Conservation (phyloP, 2,329 filamentous ascomycete genomes). For the Calonectria ilicicola region DNA sequence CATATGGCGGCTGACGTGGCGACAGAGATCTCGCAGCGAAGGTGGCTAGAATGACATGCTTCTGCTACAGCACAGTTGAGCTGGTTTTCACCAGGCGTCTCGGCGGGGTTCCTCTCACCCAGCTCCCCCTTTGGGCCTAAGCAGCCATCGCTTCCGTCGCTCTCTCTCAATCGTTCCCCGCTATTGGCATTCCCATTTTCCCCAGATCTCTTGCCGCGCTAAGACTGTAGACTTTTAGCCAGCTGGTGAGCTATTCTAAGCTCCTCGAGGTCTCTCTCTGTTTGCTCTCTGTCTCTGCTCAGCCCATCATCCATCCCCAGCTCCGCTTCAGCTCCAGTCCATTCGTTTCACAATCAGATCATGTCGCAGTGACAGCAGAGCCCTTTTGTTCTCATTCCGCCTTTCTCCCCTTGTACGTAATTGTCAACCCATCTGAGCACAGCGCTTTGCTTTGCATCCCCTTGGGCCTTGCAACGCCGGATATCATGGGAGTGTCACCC, state of each 20-base stretch:
- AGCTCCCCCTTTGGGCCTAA: conserved; percentile 1
- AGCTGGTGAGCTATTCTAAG: background rate
- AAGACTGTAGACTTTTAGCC: background rate
- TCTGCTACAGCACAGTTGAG: background rate
- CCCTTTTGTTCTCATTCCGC: background rate
- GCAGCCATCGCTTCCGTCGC: conserved; percentile 5
- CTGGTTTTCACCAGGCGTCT: background rate
- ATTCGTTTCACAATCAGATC: conserved; percentile 3
- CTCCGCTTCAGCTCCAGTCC: background rate
- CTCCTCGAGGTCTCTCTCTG: background rate
- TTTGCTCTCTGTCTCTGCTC: background rate
- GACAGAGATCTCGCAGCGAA: background rate
- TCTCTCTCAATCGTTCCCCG: background rate
- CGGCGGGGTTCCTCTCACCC: conserved; percentile 3
- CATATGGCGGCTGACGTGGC: conserved; percentile 5
- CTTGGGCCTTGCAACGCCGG: background rate
- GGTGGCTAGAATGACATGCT: background rate
- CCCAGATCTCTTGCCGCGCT: conserved; percentile 14
- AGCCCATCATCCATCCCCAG: background rate
- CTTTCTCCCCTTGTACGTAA: background rate
- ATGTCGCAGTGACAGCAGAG: background rate
- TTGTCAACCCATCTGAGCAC: conserved; percentile 3
- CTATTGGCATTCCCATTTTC: background rate
- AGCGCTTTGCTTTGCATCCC: conserved; percentile 1
- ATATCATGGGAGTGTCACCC: conserved; percentile 12